A percentile compares a stretch with the other conserved stretches of the same genome.
Evolutionary conservation across 441 rosid genomes (phyloP).

Genomic region (Pelargonium australe): DNA sequence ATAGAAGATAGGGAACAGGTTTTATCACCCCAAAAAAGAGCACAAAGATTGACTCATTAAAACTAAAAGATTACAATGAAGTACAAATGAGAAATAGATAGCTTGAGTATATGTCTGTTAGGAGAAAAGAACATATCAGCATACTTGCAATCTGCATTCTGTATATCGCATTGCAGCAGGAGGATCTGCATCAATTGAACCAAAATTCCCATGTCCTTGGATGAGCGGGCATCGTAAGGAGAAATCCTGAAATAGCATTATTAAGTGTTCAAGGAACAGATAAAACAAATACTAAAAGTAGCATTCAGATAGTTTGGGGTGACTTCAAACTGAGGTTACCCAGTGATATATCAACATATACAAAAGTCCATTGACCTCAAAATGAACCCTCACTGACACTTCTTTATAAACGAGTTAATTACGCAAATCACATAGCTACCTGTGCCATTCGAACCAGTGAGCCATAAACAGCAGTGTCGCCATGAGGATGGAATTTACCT

Average conservation of each 20-base stretch:
- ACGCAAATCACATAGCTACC: slow-evolving; percentile 33
- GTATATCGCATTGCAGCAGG: slow-evolving; percentile 98
- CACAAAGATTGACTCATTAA: no score
- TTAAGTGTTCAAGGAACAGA: neutral
- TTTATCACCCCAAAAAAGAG: no score
- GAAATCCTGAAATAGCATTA: slow-evolving; percentile 45
- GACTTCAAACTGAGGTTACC: no score
- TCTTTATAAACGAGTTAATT: neutral
- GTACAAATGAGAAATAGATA: neutral
- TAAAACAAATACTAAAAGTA: neutral
- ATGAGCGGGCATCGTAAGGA: slow-evolving; percentile 82
- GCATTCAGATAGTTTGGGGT: neutral
- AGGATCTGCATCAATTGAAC: slow-evolving; percentile 95
- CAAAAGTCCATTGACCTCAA: no score
- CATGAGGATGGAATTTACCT: slow-evolving; percentile 97
- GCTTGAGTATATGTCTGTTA: neutral
- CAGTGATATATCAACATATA: no score
- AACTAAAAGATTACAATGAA: no score
- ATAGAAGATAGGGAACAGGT: no score
- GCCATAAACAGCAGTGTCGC: slow-evolving; percentile 90
- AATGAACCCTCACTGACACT: no score
- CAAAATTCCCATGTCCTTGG: slow-evolving; percentile 95
- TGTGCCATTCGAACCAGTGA: slow-evolving; percentile 96
- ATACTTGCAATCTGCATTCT: slow-evolving; percentile 84
- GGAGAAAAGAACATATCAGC: slow-evolving; percentile 21